These are phyloP conservation scores for Nannochloropsis gaditana DNA, from an alignment of 108 stramenopile genomes.

Conservation along the genomic window DNA sequence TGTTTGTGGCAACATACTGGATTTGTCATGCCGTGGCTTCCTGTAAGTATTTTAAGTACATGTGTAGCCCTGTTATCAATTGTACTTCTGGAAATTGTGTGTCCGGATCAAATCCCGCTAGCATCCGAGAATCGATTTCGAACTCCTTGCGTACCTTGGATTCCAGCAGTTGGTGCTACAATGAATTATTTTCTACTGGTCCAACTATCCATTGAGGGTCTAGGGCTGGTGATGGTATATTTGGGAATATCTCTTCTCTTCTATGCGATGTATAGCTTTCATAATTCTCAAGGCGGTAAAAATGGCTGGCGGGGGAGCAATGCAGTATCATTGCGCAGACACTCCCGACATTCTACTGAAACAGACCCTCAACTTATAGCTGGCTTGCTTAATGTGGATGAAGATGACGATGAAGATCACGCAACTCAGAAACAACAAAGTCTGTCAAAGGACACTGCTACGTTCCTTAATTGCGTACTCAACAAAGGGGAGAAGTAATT, in stretches of 20 bases:
- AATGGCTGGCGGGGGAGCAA: background rate
- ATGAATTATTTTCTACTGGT: slow-evolving; percentile 72
- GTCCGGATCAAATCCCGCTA: background rate
- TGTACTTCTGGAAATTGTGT: background rate
- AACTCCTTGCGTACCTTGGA: slow-evolving; percentile 66
- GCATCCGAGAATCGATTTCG: slow-evolving; percentile 45
- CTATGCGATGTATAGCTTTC: background rate
- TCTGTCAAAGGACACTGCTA: no score
- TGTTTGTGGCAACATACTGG: background rate
- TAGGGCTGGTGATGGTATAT: slow-evolving; percentile 58
- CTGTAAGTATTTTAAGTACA: background rate
- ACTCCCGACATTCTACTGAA: background rate
- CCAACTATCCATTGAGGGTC: slow-evolving; percentile 62
- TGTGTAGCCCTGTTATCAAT: background rate
- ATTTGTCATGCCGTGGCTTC: background rate
- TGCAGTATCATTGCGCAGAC: background rate
- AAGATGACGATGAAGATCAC: background rate
- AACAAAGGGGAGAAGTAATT: no score
- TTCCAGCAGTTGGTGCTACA: slow-evolving; percentile 67
- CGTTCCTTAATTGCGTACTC: no score
- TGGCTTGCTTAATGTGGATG: background rate
- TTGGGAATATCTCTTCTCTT: slow-evolving; percentile 42
- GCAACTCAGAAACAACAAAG: no score
- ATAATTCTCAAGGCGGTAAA: background rate
- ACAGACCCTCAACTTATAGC: background rate